Base-by-base conservation (phyloP, 2,329 filamentous ascomycete species). In the Sclerotinia nivalis region DNA sequence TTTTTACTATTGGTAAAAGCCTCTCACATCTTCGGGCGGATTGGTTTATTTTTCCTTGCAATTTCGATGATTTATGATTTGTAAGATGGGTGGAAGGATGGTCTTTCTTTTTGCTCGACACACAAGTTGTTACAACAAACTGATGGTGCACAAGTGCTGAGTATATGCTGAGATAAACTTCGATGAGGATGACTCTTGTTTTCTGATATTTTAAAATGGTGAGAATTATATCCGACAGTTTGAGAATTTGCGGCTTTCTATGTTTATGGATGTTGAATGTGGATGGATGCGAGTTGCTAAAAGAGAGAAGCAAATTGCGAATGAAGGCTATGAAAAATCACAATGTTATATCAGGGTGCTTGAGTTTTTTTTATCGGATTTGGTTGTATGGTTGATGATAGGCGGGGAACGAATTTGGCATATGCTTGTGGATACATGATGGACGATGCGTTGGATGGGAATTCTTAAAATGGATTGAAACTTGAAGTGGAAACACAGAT, bases 401-500 rank as follows among this genome's bases (percentile, higher is more conserved):
- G 40, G 40, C 0, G 40, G 15, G 4, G 40, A 43, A 43, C 18
- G 40, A 18, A 43, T 43, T 43, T 43, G 40, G 40, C 15, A 43
- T 43, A 43, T 43, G 40, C 40, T 43, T 61, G 58, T 22, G 20
- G 37, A 40, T 61, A 15, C 15, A 61, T 61, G 37, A 13, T 25
- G 22, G 20, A 61, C 47, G 37, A 31, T 60, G 56, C 18, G 45
- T 60, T 15, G 34, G 13, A 60, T 43, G 58, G n/a, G 22, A 31
- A 20, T 15, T 45, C 40, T 47, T 45, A 25, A 18, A 20, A 61
- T 61, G 25, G 20, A 45, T 61, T 28, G 20, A 28, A 47, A 47
- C 40, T 61, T 61, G 40, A 61, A 8, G 58, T 61, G 40, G 40
- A 28, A 61, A 10, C 58, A 31, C 58, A 20, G 58, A 61, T 61